Base-by-base conservation (phyloP, 2,329 filamentous ascomycete genomes). In the Colletotrichum sansevieriae region DNA sequence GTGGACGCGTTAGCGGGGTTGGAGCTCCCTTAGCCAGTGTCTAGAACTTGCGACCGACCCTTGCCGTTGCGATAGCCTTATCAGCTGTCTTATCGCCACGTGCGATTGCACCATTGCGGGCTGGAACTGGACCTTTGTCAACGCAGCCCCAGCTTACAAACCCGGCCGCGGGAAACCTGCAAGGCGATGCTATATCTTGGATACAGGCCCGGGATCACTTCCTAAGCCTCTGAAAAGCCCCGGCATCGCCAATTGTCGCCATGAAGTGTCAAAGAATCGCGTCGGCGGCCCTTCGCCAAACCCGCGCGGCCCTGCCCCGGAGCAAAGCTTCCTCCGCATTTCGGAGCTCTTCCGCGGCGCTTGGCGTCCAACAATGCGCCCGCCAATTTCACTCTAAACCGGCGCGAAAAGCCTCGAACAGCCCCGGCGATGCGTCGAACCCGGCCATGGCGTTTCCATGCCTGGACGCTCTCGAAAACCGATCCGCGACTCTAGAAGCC, bases 381-480 rank as follows among this genome's bases (percentile, higher is more conserved):
- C 52, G 69, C 62, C 25, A 9, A 22, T 71, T 71, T 39, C 65
- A 65, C 58, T 71, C 70, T 29, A 71, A 69, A 54, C 57, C 68
- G 22, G 58, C 67, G 43, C 56, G 47, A 12, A 68, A 71, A 35
- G 70, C 61, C 2, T 63, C 68, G 1, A 67, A 51, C 35, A 66
- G 71, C 46, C 76, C 79, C 18, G 77, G 77, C 37, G 75, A 72
- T 52, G 86, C 88, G 2, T 93, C 92, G 4, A 97, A 97, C 76
- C 93, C 94, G 3, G 91, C 94, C 72, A 92, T 97, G 85, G 90
- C 92, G 0, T 97, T 97, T 74, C 94, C 94, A 3, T 97, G 94
- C 76, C 90, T 97, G 52, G 94, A 97, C 76, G 93, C 92, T 3
- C 84, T 95, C 65, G 94, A 97, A 76, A 88, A 87, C 41, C 91